Evolutionary conservation across 768 basidiomycete species (phyloP).

Genomic region (Phaeotremella skinneri): DNA sequence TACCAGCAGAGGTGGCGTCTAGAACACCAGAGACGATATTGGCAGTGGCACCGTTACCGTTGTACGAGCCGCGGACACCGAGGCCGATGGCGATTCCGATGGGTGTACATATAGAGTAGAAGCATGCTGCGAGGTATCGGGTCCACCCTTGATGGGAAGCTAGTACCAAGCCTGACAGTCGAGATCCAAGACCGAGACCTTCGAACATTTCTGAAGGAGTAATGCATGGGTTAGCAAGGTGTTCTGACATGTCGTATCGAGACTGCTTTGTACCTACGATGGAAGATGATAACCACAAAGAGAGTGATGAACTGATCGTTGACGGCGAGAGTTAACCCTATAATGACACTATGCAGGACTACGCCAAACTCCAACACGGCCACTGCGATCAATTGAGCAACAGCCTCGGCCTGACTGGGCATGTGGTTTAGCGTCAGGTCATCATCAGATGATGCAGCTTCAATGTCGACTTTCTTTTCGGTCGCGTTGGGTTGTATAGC

Average conservation of each 20-base stretch:
- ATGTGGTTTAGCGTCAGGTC: constrained; percentile 21
- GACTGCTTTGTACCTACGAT: constrained; percentile 63
- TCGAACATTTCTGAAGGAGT: constrained; percentile 75
- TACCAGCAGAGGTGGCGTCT: constrained; percentile 81
- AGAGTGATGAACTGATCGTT: constrained; percentile 72
- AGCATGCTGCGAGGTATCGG: constrained; percentile 39
- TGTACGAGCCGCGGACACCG: constrained; percentile 64
- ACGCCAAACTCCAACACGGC: constrained; percentile 94
- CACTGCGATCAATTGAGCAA: constrained; percentile 77
- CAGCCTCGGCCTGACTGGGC: constrained; percentile 37
- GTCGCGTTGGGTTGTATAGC: neutral
- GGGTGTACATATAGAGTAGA: constrained; percentile 56
- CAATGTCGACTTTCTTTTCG: constrained; percentile 17
- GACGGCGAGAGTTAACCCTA: constrained; percentile 92
- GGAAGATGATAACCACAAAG: constrained; percentile 87
- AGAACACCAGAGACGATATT: constrained; percentile 79
- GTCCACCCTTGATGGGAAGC: constrained; percentile 38
- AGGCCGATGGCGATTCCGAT: constrained; percentile 80
- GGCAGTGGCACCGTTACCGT: constrained; percentile 71
- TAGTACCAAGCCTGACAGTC: constrained; percentile 70
- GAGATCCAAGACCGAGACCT: constrained; percentile 86
- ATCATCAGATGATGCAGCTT: constrained; percentile 10
- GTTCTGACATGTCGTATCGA: neutral
- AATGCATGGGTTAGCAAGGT: neutral
- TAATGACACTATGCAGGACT: constrained; percentile 76